phyloP scores from a whole-genome alignment of 2,329 filamentous ascomycete genomes.

The Hypoxylon sp. region DNA sequence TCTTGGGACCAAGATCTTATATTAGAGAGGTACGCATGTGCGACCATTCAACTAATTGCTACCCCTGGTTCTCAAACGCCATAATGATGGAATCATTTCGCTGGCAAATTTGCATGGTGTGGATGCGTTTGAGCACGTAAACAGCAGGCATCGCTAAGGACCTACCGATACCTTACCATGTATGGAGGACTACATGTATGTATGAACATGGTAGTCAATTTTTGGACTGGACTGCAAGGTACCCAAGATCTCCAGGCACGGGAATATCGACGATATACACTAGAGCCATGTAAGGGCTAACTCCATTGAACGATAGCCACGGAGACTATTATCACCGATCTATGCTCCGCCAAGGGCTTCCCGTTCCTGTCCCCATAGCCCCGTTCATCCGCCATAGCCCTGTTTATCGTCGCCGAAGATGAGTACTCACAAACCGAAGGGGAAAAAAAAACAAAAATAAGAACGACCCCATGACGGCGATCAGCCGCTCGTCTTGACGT shows the following conservation, averaged over 20 bases:
- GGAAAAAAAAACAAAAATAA: constrained; percentile 24
- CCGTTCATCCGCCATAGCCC: too few species aligned
- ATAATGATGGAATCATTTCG: constrained; percentile 3
- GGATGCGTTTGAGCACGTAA: not conserved
- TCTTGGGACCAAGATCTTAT: constrained; percentile 36
- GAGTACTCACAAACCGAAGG: constrained; percentile 14
- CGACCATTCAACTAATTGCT: constrained; percentile 10
- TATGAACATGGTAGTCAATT: too few species aligned
- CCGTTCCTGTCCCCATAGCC: constrained; percentile 7
- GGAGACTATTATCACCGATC: constrained; percentile 35
- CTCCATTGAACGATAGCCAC: constrained; percentile 36
- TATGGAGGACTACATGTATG: too few species aligned
- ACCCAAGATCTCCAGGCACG: constrained; percentile 5
- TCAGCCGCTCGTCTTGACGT: constrained; percentile 40
- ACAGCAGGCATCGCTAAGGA: not conserved
- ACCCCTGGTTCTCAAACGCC: constrained; percentile 6
- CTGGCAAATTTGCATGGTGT: not conserved
- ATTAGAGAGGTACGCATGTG: constrained; percentile 33
- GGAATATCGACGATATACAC: constrained; percentile 19
- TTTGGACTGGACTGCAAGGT: not conserved
- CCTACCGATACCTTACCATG: too few species aligned
- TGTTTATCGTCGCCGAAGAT: constrained; percentile 6
- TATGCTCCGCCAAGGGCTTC: constrained; percentile 27
- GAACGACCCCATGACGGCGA: constrained; percentile 34
- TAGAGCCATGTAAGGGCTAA: constrained; percentile 36